These are phyloP conservation scores for Ceriops tagal DNA, from an alignment of 345 rosid species.

Conservation along the genomic window DNA sequence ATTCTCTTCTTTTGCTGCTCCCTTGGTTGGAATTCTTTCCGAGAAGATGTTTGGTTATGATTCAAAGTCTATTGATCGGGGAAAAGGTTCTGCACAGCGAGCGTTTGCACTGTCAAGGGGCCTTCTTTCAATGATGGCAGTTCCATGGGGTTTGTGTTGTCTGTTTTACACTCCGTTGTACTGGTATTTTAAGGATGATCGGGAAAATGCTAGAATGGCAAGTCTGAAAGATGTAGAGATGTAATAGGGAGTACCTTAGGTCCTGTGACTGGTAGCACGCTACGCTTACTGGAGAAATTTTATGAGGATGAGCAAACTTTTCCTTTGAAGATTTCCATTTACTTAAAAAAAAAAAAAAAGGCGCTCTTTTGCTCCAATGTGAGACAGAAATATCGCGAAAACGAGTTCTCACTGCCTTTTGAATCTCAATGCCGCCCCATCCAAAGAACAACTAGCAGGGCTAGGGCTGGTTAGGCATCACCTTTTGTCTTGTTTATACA, in stretches of 20 bases:
- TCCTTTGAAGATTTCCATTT: neutral
- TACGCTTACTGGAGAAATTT: neutral
- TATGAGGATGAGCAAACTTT: neutral
- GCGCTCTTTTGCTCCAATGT: neutral
- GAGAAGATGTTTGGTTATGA: constrained; percentile 82
- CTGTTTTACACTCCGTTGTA: constrained; percentile 84
- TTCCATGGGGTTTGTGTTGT: constrained; percentile 55
- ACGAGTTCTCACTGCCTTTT: neutral
- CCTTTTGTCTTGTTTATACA: too few species aligned
- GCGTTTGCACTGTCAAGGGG: constrained; percentile 82
- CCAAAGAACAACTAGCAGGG: neutral
- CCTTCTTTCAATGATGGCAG: constrained; percentile 53
- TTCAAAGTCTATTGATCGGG: constrained; percentile 55
- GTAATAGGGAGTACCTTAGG: constrained; percentile 21
- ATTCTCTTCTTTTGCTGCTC: constrained; percentile 92
- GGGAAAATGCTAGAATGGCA: constrained; percentile 22
- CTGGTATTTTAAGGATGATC: neutral
- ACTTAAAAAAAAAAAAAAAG: neutral
- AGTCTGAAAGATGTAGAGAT: constrained; percentile 56
- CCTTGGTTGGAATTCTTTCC: constrained; percentile 88
- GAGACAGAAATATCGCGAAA: neutral
- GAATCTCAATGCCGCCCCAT: neutral
- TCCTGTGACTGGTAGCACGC: neutral
- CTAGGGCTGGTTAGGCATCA: too few species aligned
- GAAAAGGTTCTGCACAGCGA: constrained; percentile 55